Evolutionary conservation across 164 flowering plant species (phyloP), one percentile per base, ranked within the genome.

Genomic region (Vitis rotundifolia): DNA sequence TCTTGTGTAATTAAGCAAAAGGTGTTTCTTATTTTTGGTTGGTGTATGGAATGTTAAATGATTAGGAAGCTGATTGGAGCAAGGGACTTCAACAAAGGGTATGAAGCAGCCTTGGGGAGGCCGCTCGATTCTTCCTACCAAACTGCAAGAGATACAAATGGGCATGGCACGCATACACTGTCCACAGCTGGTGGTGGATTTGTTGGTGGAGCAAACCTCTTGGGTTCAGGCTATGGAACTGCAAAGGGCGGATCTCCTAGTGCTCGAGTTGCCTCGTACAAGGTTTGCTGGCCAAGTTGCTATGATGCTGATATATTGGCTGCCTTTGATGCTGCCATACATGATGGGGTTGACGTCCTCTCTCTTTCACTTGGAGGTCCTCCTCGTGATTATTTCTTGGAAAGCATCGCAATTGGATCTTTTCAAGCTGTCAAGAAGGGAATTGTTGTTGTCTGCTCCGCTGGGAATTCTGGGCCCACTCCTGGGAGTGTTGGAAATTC

Each of bases 391-490:
- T 37, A 37, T 37, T 37, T 37, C 44, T 6, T 3, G 7, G 44
- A 37, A 0, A 5, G 6, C 44, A 37, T 67, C 7, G 68, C 80
- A 2, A 69, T 77, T 12, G 77, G 80, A 0, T 50, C 80, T 3
- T 77, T 77, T 49, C 77, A 77, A 14, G 77, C 80, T 7, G 69
- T 77, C 44, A 66, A n/a, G 50, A 62, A 63, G 3, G 77, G 80
- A 28, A 70, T 77, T 47, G 47, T 37, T 1, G 80, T 77, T 3
- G 74, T 73, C 57, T 59, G 69, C 66, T 57, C 77, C 0, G 80
- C 71, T 0, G 80, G 80, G 1, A 77, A 77, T 13, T 5, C 5
- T 0, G 80, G 80, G 2, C 77, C 77, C 13, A 3, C 2, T 0
- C 3, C 11, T 0, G 59, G 22, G 11, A 6, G 59, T 1, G 77